phyloP scores from a whole-genome alignment of 2,329 filamentous ascomycete species.

The Claviceps purpurea region DNA sequence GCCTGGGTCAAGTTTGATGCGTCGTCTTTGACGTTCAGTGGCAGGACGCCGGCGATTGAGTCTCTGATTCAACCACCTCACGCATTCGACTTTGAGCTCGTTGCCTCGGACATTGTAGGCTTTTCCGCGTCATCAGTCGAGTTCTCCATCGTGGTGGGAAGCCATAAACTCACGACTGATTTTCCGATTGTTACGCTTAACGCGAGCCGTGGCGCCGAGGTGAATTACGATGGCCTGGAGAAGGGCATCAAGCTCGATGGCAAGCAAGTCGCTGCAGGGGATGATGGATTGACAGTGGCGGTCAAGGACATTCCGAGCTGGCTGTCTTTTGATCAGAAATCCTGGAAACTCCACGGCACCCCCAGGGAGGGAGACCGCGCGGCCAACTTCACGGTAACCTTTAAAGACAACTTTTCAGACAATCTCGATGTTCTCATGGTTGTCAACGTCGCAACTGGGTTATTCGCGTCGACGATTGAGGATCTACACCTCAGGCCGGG shows the following conservation, averaged over 20 bases:
- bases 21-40: constrained; percentile 50
- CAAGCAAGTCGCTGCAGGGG: constrained; percentile 29
- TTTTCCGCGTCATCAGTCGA: constrained; percentile 53
- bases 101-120: constrained; percentile 68
- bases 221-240: constrained; percentile 40
- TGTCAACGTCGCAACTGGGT: constrained; percentile 20
- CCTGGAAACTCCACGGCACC: constrained; percentile 50
- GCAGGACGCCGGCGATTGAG: constrained; percentile 52
- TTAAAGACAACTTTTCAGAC: constrained; percentile 46
- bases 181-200: constrained; percentile 43
- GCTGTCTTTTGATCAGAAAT: constrained; percentile 51
- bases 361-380: constrained; percentile 45
- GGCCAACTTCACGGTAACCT: constrained; percentile 49
- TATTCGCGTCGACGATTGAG: constrained; percentile 28
- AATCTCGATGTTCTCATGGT: constrained; percentile 40
- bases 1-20: constrained; percentile 72
- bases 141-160: constrained; percentile 62
- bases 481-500: constrained; percentile 28
- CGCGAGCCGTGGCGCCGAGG: constrained; percentile 34
- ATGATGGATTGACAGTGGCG: constrained; percentile 40
- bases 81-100: constrained; percentile 55
- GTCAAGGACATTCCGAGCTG: constrained; percentile 47
- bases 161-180: constrained; percentile 53
- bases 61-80: constrained; percentile 56
- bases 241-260: constrained; percentile 45